Evolutionary conservation across 2,329 filamentous ascomycete species (phyloP), one percentile per base, ranked within the genome.

Genomic region (Apiospora malaysiana): DNA sequence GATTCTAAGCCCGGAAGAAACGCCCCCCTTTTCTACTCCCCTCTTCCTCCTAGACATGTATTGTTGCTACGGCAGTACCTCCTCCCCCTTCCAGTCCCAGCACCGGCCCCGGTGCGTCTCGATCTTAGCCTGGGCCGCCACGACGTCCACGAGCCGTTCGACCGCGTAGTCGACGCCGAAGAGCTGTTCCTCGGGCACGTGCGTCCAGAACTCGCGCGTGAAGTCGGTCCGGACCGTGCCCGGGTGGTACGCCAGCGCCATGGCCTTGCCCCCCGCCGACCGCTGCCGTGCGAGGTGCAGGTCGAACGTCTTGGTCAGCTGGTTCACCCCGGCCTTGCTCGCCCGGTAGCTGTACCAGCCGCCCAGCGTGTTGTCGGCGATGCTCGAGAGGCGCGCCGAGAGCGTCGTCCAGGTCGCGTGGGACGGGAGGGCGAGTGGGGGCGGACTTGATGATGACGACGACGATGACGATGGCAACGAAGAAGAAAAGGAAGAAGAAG

Each of bases 261-360:
- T 84, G 0, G 92, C 92, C 68, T 88, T 89, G 0, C 88, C 86
- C 0, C 86, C 89, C 51, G 23, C 21, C 71, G 87, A 86, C 51
- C 86, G 84, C 4, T 86, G 83, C 45, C 81, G 83, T 46, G 81
- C 81, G 43, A 96, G 81, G 77, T 90, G 88, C 40, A 92, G 85
- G 78, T 96, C 93, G 72, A 94, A 90, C 8, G 88, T 92, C 81
- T 91, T 93, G 9, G 89, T 89, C 16, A 94, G 71, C 77, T 91
- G 91, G 74, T 91, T 94, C 4, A 95, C 89, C 2, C 87, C 93
- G 0, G 93, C 89, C 81, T 96, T 97, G 69, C 89, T 91, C 9
- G 91, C 89, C 18, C 94, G 90, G 80, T 96, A 96, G 70, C 87
- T 90, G 80, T 94, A 97, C 94, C 93, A 96, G 0, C 94, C 94